Evolutionary conservation across 441 rosid species (phyloP).

Genomic region (Gossypium davidsonii): DNA sequence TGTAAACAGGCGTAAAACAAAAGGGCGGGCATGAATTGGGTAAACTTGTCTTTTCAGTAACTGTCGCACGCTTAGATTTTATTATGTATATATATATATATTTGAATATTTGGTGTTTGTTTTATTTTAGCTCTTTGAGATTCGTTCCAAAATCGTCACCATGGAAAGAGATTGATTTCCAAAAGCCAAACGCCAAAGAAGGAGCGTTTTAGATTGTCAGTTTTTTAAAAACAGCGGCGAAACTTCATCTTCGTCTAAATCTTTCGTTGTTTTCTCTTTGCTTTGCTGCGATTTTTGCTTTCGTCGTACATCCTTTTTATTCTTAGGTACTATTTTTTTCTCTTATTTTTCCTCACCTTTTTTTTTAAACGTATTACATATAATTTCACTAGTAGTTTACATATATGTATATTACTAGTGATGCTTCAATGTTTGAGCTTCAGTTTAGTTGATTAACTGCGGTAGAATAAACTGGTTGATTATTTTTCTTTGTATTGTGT

Average conservation of each 20-base stretch:
- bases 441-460: background rate
- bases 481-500: conserved; percentile 12
- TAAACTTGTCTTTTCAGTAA: conserved; percentile 21
- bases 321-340: conserved; percentile 11
- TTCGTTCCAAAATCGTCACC: conserved; percentile 32
- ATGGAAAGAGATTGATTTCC: conserved; percentile 13
- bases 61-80: conserved; percentile 22
- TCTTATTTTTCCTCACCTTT: background rate
- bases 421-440: conserved; percentile 3
- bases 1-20: background rate
- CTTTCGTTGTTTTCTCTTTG: background rate
- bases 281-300: conserved; percentile 16
- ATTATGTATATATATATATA: background rate
- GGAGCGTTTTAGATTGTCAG: background rate
- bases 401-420: background rate
- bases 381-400: background rate
- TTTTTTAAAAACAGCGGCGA: background rate
- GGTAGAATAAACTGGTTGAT: background rate
- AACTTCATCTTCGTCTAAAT: background rate
- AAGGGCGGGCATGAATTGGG: background rate
- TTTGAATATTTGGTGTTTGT: background rate
- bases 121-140: conserved; percentile 14
- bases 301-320: background rate
- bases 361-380: background rate
- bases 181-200: background rate